phyloP scores from a whole-genome alignment of 352 stramenopile species.

The Globisporangium cylindrosporum region DNA sequence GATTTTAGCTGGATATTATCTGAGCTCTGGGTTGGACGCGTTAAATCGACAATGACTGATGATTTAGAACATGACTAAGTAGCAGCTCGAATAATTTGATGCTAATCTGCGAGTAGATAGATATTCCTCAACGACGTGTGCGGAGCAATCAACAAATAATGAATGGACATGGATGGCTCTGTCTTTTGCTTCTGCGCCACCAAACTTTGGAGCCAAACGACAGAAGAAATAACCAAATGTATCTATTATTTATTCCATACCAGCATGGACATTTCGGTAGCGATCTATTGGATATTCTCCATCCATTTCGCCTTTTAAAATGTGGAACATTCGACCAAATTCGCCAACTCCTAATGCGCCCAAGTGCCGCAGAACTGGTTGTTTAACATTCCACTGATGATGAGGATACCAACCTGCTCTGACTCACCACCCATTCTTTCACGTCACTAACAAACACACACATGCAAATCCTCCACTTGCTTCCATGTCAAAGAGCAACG shows the following conservation, averaged over 20 bases:
- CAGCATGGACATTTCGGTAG: background rate
- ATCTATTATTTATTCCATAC: background rate
- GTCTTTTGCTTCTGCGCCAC: too few relatives aligned
- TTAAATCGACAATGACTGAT: too few relatives aligned
- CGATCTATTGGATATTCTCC: background rate
- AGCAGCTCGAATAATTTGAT: too few relatives aligned
- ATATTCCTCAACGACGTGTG: too few relatives aligned
- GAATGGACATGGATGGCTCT: background rate
- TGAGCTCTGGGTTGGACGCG: too few relatives aligned
- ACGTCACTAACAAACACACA: background rate
- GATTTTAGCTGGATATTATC: too few relatives aligned
- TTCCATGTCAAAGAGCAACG: too few relatives aligned
- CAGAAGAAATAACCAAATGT: background rate
- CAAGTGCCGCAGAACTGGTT: background rate
- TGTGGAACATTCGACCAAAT: background rate
- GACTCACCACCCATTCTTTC: background rate
- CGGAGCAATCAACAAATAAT: background rate
- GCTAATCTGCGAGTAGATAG: too few relatives aligned
- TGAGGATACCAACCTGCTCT: background rate
- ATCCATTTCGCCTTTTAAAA: background rate
- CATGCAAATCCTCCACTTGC: background rate
- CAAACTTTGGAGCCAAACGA: too few relatives aligned
- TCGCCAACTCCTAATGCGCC: background rate
- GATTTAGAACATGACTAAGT: too few relatives aligned
- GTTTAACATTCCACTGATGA: background rate